These are phyloP conservation scores for Myriangium duriaei DNA, from an alignment of 2,329 filamentous ascomycete species.

Conservation along the genomic window DNA sequence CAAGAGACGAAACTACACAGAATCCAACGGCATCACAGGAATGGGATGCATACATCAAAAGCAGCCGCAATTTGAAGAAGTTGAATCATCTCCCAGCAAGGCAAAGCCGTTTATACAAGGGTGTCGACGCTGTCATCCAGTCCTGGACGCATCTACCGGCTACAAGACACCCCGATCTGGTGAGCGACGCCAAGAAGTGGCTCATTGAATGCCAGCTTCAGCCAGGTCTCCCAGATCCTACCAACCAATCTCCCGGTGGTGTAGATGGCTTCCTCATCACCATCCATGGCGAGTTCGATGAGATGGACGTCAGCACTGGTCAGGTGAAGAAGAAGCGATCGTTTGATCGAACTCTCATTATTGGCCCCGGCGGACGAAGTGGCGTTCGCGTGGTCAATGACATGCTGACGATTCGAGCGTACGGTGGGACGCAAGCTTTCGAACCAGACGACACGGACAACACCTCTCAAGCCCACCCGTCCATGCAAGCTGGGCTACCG, in stretches of 20 bases:
- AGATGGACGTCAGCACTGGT: conserved; percentile 46
- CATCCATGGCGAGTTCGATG: conserved; percentile 76
- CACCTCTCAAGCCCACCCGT: conserved; percentile 25
- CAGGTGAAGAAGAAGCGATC: conserved; percentile 49
- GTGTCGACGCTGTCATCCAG: conserved; percentile 51
- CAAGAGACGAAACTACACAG: conserved; percentile 31
- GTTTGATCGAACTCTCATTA: conserved; percentile 69
- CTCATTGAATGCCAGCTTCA: conserved; percentile 71
- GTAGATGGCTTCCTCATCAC: conserved; percentile 68
- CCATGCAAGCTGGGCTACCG: conserved; percentile 13
- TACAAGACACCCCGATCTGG: conserved; percentile 63
- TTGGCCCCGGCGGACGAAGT: conserved; percentile 58
- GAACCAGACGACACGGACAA: conserved; percentile 25
- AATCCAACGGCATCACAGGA: conserved; percentile 34
- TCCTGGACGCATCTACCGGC: conserved; percentile 58
- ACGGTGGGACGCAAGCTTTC: conserved; percentile 44
- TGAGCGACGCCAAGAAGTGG: conserved; percentile 56
- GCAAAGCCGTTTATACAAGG: conserved; percentile 53
- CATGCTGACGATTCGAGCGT: conserved; percentile 60
- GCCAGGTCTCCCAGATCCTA: conserved; percentile 57
- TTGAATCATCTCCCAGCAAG: conserved; percentile 50
- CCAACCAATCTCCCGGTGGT: conserved; percentile 48
- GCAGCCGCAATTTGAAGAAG: conserved; percentile 64
- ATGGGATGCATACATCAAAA: conserved; percentile 65
- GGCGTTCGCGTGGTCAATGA: conserved; percentile 69